Percentiles rank a stretch among this genome's conserved stretches.
Conservation (phyloP, 176 grass and related monocot species). For the Phoenix roebelenii region DNA sequence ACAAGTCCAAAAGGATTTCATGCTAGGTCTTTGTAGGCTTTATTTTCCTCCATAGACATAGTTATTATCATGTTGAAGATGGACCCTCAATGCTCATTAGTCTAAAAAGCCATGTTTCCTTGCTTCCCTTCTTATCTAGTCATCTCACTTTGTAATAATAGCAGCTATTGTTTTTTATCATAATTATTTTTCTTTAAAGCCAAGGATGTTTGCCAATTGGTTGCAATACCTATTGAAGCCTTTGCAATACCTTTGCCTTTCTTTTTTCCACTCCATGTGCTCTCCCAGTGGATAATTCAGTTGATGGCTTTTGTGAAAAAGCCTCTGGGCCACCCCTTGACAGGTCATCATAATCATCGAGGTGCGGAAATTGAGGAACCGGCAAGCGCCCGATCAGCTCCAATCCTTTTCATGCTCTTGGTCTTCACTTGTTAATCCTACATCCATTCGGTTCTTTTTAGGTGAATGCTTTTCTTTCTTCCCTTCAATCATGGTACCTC, state of each 20-base stretch:
- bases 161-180: background rate
- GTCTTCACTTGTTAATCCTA: background rate
- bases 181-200: constrained; percentile 5
- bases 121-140: background rate
- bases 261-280: too few relatives aligned
- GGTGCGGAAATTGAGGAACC: background rate
- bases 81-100: background rate
- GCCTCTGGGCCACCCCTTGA: background rate
- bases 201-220: background rate
- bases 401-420: background rate
- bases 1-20: too few relatives aligned
- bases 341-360: constrained; percentile 7
- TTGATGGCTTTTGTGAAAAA: background rate
- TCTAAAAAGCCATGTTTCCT: background rate
- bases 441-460: constrained; percentile 16
- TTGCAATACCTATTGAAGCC: background rate
- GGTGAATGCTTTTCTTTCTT: constrained; percentile 6
- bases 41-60: background rate
- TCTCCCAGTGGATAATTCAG: constrained; percentile 14
- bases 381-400: background rate
- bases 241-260: too few relatives aligned
- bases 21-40: background rate
- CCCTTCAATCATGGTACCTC: constrained; percentile 13
- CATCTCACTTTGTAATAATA: background rate
- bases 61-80: background rate